These are phyloP conservation scores for Hebeloma cylindrosporum DNA, from an alignment of 768 basidiomycete species.

Conservation along the genomic window DNA sequence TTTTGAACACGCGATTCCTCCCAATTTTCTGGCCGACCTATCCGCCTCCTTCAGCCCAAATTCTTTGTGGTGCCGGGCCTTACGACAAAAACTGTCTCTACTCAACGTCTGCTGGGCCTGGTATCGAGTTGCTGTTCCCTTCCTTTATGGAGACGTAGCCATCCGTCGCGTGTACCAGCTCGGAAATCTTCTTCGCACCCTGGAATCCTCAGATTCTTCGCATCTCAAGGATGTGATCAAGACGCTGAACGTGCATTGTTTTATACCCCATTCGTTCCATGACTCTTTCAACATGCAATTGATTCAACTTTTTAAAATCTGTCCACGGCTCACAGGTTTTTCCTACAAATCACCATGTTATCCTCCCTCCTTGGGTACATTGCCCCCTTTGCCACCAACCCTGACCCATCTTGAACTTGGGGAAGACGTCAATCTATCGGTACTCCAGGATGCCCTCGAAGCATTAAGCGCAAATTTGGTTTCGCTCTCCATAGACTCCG, in stretches of 20 bases:
- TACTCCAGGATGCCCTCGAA: background rate
- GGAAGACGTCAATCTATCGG: background rate
- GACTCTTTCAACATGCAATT: background rate
- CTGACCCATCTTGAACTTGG: background rate
- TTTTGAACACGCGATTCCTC: background rate
- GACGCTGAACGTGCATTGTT: background rate
- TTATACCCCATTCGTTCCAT: background rate
- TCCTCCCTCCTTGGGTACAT: background rate
- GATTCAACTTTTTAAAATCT: background rate
- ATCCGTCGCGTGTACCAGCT: background rate
- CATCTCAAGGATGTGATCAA: background rate
- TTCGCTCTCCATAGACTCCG: slow-evolving; percentile 2
- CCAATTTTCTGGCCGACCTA: background rate
- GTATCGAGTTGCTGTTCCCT: background rate
- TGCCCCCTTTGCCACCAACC: background rate
- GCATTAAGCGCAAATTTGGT: background rate
- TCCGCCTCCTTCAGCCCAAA: background rate
- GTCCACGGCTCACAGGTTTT: slow-evolving; percentile 1
- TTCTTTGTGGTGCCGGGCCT: background rate
- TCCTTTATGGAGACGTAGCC: background rate
- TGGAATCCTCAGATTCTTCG: background rate
- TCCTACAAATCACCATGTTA: background rate
- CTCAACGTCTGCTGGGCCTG: background rate
- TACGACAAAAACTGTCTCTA: background rate
- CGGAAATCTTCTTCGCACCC: background rate